phyloP scores from a whole-genome alignment of 148 eudicot species.

The Limonium bicolor region DNA sequence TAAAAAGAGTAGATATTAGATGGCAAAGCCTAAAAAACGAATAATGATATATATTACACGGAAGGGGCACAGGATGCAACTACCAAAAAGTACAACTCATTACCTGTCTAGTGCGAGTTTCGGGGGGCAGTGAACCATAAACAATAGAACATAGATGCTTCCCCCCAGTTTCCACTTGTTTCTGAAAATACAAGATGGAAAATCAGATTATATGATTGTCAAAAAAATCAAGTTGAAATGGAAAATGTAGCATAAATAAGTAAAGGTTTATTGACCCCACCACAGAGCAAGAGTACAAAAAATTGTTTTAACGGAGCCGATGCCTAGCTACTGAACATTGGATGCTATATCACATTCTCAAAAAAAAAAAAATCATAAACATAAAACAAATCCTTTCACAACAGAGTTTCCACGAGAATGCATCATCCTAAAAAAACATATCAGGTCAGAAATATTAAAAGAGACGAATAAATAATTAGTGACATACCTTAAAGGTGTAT shows the following conservation, averaged over 20 bases:
- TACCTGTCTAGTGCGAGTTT: conserved; percentile 95
- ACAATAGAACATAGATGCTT: conserved; percentile 94
- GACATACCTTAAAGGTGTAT: conserved; percentile 53
- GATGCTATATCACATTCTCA: background rate
- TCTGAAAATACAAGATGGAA: conserved; percentile 22
- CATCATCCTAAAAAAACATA: background rate
- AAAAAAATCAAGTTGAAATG: background rate
- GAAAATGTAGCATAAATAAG: no score
- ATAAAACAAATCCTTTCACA: conserved; percentile 2
- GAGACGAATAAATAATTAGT: background rate
- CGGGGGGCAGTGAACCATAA: conserved; percentile 95
- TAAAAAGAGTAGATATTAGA: no score
- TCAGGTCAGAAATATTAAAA: background rate
- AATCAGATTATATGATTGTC: background rate
- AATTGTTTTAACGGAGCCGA: no score
- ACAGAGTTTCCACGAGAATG: background rate
- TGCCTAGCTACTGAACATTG: no score
- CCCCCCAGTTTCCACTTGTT: conserved; percentile 48
- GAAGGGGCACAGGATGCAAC: no score
- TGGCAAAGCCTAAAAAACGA: no score
- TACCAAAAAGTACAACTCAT: no score
- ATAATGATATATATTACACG: no score
- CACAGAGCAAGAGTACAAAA: no score
- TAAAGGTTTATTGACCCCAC: no score
- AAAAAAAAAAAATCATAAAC: background rate